Conservation (phyloP, 345 rosid genomes). For the Citrus maxima region DNA sequence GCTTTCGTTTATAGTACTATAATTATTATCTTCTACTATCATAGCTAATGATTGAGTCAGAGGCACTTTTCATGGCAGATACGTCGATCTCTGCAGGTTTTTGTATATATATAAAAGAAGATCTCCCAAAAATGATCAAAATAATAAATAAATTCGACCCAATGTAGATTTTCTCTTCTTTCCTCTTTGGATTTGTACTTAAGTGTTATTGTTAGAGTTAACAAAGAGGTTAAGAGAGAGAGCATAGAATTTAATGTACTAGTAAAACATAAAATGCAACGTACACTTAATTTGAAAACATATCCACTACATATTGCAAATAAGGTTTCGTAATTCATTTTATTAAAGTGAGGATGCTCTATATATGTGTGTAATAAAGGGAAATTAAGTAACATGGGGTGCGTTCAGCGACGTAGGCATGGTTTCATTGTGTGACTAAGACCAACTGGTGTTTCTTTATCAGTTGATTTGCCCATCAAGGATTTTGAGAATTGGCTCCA, state of each 20-base stretch:
- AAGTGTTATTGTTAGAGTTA: too few relatives aligned
- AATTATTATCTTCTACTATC: background rate
- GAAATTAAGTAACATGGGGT: too few relatives aligned
- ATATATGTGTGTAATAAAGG: too few relatives aligned
- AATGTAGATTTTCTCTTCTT: too few relatives aligned
- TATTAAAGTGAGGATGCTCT: too few relatives aligned
- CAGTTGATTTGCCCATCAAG: background rate
- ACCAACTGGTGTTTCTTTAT: background rate
- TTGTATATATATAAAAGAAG: background rate
- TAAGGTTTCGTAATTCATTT: too few relatives aligned
- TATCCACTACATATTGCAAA: too few relatives aligned
- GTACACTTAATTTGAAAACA: too few relatives aligned
- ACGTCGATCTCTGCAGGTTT: background rate
- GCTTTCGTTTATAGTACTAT: slow-evolving; percentile 9
- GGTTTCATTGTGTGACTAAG: background rate
- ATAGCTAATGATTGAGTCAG: slow-evolving; percentile 4
- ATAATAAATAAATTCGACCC: background rate
- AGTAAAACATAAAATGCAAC: too few relatives aligned
- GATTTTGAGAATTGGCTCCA: slow-evolving; percentile 1
- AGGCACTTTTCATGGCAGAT: background rate
- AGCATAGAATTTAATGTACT: too few relatives aligned
- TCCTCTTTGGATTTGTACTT: too few relatives aligned
- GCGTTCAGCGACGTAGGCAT: background rate
- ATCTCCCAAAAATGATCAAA: background rate
- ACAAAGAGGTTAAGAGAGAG: too few relatives aligned